Evolutionary conservation across 208 protist genomes (phyloP), one percentile per base, ranked within the genome.

Genomic region (Leishmania tarentolae): DNA sequence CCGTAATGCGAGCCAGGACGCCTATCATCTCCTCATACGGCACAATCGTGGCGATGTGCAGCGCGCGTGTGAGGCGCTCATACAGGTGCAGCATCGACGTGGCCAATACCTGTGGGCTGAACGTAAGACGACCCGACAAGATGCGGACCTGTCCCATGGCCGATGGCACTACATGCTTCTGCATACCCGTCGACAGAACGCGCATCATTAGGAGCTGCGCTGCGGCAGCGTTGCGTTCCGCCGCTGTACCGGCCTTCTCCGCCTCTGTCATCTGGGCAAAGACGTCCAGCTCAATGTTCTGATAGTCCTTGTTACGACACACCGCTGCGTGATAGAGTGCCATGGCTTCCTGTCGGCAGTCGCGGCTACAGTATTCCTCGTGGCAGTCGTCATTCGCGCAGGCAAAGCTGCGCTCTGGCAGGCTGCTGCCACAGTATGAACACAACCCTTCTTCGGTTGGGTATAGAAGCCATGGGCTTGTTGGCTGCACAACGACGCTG

Each of bases 281-380:
- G n/a, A 97, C 68, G 68, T 97, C 94, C 6, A 97, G 86, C 72
- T 97, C 94, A 61, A 97, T 78, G 61, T 84, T 86, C 77, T 95
- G 94, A 72, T 92, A 93, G n/a, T 81, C 87, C 53, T 89, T 83
- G 69, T 94, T 91, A 65, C 56, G 17, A 77, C 94, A 97, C n/a
- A 95, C 92, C 4, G 84, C 70, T 28, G 76, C 82, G 86, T 97
- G 94, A 79, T 97, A 97, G 42, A 83, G 80, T 15, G 83, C 61
- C 75, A 92, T 76, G 0, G 94, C 94, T 68, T 85, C 74, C 15
- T 86, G 77, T 28, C 94, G 87, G 78, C 94, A 97, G 65, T 96
- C 92, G 50, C 94, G 88, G 75, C 91, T 95, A 83, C 94, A 97
- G 87, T 97, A 97, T 86, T 97, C 92, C 80, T 97, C 94, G 83